Evolutionary conservation across 768 basidiomycete species (phyloP), one percentile per base, ranked within the genome.

Genomic region (Naematelia aurantialba): DNA sequence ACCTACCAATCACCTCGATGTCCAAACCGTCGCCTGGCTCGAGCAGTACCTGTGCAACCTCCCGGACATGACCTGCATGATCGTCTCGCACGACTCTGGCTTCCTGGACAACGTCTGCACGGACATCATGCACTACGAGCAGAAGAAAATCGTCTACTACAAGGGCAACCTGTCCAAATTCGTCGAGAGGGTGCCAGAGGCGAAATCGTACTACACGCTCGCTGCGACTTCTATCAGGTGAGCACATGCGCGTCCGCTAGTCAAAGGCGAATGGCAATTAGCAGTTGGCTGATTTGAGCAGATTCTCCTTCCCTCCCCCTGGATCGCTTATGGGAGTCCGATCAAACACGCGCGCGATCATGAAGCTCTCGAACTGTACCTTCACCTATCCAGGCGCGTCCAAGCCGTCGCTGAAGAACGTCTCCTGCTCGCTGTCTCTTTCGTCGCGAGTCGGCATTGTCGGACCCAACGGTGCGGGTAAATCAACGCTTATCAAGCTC

Each of bases 251-350:
- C 10, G 10, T 5, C 22, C 21, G 26, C 17, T 27, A 39, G 34
- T 8, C 34, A 8, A 39, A 39, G 34, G 8, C 17, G 34, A 17
- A 8, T 48, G 22, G 8, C 19, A 34, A 51, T 26, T 58, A 26
- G n/a, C 13, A 22, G 11, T 14, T n/a, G 19, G 12, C 45, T 56
- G 30, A 48, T 27, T 42, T 4, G 22, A n/a, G 13, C 50, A 67
- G 69, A 52, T 94, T 98, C 81, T 80, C 89, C 31, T 98, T 98
- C 84, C 93, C 93, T 34, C 83, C 91, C 25, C 93, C 93, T 44
- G 94, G 94, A 27, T 91, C 89, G 48, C 83, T 98, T 65, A 92
- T 97, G 89, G 93, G 94, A 55, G 93, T 98, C 58, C 85, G 93
- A 63, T 94, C 91, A 76, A 91, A 88, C 73, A 98, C 93, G 11